Evolutionary conservation across 2,329 filamentous ascomycete species (phyloP).

Genomic region (Pseudocercospora musae): DNA sequence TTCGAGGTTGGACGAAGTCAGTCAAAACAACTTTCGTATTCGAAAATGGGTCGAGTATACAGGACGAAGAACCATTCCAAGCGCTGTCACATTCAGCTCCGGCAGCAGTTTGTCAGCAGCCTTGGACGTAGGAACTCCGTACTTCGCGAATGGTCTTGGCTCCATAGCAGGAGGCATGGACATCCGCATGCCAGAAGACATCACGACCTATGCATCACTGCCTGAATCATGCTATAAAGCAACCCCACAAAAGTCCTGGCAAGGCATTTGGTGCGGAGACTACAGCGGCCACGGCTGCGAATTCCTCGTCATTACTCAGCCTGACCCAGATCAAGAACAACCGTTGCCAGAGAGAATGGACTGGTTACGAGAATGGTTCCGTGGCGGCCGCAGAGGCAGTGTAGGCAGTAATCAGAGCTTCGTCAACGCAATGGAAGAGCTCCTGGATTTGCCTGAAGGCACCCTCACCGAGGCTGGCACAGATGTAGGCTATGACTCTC

Average conservation of each 20-base stretch:
- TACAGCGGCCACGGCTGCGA: constrained; percentile 81
- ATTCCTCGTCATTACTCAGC: constrained; percentile 78
- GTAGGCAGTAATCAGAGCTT: constrained; percentile 23
- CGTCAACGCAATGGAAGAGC: constrained; percentile 14
- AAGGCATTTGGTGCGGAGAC: constrained; percentile 90
- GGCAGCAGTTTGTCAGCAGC: constrained; percentile 22
- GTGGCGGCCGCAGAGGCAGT: constrained; percentile 21
- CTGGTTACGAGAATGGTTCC: constrained; percentile 33
- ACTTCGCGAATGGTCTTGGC: constrained; percentile 22
- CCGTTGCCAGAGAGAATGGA: constrained; percentile 41
- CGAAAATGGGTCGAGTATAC: constrained; percentile 71
- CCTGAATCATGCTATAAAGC: constrained; percentile 74
- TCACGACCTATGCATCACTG: constrained; percentile 68
- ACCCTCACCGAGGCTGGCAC: background rate
- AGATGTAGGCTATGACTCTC: background rate
- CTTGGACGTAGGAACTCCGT: constrained; percentile 32
- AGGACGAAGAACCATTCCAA: constrained; percentile 31
- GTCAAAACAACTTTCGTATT: constrained; percentile 68
- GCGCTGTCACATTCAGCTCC: constrained; percentile 27
- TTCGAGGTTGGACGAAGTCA: constrained; percentile 56
- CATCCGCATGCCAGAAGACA: constrained; percentile 50
- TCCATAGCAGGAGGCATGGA: constrained; percentile 40
- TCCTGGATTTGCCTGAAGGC: background rate
- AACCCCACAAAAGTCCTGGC: constrained; percentile 73
- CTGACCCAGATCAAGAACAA: constrained; percentile 46